Base-by-base conservation (phyloP, 352 stramenopile species). In the Phytophthora constricta region DNA sequence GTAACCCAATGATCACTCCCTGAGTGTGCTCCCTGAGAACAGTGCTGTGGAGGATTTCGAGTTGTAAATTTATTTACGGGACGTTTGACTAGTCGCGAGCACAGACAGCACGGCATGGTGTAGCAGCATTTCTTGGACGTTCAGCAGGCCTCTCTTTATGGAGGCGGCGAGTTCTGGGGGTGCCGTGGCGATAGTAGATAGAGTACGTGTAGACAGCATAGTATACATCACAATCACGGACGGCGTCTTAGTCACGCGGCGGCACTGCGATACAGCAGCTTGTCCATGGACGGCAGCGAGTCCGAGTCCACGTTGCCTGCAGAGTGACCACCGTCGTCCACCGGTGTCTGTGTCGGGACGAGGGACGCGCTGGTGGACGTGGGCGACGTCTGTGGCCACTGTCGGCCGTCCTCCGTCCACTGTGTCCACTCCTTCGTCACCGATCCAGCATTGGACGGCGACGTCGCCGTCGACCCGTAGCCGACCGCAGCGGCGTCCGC, bases 261-360 rank as follows among this genome's bases (percentile, higher is more conserved):
- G 9, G 26, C 53, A 56, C 57, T 65, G 25, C 81, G 78, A 50
- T 77, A 81, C 33, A 92, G 71, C 51, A 90, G 63, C 37, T 86
- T 83, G 49, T 71, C 84, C 62, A 92, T 88, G 47, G 83, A 86
- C 20, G 83, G 81, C 48, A 92, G 76, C 57, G 80, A 87, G 28
- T 90, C 80, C 13, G 34, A 41, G 22, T 76, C 56, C 34, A 45
- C 23, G 5, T n/a, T 25, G 16, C 33, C 25, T 45, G 42, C 33
- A 47, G 39, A 46, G 26, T 27, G 50, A 45, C 41, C 34, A 22
- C 31, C 46, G 26, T 65, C 49, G 13, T 43, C 56, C 50, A 71
- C 23, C 31, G 68, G 67, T 33, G 66, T n/a, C 22, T 62, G 61
- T 27, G 45, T 66, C 16, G 69, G 31, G 22, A 65, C 47, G 9